phyloP scores from a whole-genome alignment of 1,284 basidiomycete genomes.

The Microbotryomycetes sp. region DNA sequence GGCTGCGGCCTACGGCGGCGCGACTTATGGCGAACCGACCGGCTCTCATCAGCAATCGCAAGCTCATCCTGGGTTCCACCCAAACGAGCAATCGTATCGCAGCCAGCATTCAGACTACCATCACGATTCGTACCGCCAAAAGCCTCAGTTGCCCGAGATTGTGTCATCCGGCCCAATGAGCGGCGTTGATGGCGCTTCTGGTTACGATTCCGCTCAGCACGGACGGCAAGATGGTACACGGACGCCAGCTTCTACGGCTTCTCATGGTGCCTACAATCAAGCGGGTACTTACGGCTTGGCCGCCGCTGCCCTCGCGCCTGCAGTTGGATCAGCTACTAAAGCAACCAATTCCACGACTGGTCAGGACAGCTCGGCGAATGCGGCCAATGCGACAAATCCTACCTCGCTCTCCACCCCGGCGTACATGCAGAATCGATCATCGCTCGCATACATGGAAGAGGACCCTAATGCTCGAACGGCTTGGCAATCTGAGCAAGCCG shows the following conservation, averaged over 20 bases:
- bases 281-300: neutral
- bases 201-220: no score
- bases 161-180: neutral
- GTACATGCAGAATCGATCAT: conserved; percentile 5
- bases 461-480: neutral
- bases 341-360: neutral
- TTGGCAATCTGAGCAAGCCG: neutral
- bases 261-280: neutral
- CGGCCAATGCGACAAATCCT: neutral
- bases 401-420: neutral
- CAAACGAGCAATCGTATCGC: neutral
- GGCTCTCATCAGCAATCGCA: neutral
- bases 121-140: neutral
- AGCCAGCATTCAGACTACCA: neutral
- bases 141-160: neutral
- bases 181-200: neutral
- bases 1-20: neutral
- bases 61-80: neutral
- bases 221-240: no score
- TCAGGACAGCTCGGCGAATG: neutral
- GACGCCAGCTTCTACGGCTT: no score
- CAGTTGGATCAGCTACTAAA: no score
- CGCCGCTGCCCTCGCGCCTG: neutral
- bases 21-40: neutral
- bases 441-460: conserved; percentile 19